Evolutionary conservation across 805 yeast species (phyloP), one percentile per base, ranked within the genome.

Genomic region (Starmerella potacharoeniae): DNA sequence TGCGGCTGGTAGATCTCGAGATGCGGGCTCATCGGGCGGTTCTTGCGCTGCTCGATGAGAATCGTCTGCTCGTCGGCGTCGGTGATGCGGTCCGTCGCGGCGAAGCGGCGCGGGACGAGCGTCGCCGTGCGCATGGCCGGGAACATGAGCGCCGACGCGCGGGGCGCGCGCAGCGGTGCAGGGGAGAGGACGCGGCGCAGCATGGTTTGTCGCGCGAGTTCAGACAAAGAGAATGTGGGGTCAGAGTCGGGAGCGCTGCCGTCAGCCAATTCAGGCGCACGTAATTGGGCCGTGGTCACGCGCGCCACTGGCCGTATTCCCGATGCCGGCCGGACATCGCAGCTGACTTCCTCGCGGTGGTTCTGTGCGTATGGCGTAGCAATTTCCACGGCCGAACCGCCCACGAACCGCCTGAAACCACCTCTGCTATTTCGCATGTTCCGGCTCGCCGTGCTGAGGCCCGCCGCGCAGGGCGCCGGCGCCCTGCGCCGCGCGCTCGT

Each of bases 11-110:
- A 91, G 68, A 93, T 90, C 58, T 82, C 73, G 67, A 91, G 76
- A 70, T 91, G 95, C 55, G 97, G 97, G 34, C 96, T 88, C 14
- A 79, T 72, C 36, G 97, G 97, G 74, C 98, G 83, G 73, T 81
- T 79, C 62, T 76, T 79, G 71, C 98, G 82, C 76, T 91, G 97
- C 53, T 82, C 81, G 55, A 80, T 77, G 59, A 91, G 77, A 55
- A 89, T 76, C 37, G 77, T 78, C 61, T 84, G 78, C 65, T 85
- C 95, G 62, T 80, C 80, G 30, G 73, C 78, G 43, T 76, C 75
- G 37, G 86, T 72, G 50, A 88, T 77, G 59, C 70, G 68, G 57
- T 78, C 76, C 13, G 82, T 75, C 40, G 65, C 43, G 33, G 58
- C 45, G 9, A 16, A 5, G 31, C 61, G 59, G 11, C 36, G 33